phyloP scores from a whole-genome alignment of 2,329 filamentous ascomycete genomes.

The Plectosphaerella cucumerina region DNA sequence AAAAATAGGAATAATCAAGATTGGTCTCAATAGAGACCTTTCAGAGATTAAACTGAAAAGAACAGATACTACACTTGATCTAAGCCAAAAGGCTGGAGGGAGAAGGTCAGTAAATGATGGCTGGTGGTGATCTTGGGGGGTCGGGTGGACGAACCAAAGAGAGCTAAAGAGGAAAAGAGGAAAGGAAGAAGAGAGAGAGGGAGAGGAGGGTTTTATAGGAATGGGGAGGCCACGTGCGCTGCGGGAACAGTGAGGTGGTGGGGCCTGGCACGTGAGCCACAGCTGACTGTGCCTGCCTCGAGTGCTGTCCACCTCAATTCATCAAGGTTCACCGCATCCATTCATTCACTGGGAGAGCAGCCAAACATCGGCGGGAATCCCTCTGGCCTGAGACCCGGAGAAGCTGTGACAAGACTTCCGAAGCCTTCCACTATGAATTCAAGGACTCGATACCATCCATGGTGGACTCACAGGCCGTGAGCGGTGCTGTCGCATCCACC shows the following conservation, averaged over 20 bases:
- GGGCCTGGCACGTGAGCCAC: not conserved
- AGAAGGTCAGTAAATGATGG: not conserved
- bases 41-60: slow-evolving; percentile 82
- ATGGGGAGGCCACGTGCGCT: not conserved
- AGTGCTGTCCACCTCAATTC: no score
- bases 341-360: no score
- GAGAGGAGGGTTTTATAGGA: slow-evolving; percentile 1
- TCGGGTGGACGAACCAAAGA: slow-evolving; percentile 26
- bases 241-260: not conserved
- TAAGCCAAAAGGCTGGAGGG: slow-evolving; percentile 32
- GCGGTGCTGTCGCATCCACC: no score
- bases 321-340: no score
- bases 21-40: slow-evolving; percentile 60
- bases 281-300: no score
- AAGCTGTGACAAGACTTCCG: no score
- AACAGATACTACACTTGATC: slow-evolving; percentile 79
- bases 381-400: no score
- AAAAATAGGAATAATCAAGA: slow-evolving; percentile 74
- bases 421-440: no score
- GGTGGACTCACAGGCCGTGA: no score
- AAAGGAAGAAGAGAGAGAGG: slow-evolving; percentile 27
- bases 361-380: no score
- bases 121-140: not conserved
- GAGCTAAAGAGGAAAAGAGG: slow-evolving; percentile 38
- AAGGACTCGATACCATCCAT: no score